A percentile compares a stretch with the other conserved stretches of the same genome.
Evolutionary conservation across 208 protist genomes (phyloP).

Genomic region (Sergeia podlipaevii): DNA sequence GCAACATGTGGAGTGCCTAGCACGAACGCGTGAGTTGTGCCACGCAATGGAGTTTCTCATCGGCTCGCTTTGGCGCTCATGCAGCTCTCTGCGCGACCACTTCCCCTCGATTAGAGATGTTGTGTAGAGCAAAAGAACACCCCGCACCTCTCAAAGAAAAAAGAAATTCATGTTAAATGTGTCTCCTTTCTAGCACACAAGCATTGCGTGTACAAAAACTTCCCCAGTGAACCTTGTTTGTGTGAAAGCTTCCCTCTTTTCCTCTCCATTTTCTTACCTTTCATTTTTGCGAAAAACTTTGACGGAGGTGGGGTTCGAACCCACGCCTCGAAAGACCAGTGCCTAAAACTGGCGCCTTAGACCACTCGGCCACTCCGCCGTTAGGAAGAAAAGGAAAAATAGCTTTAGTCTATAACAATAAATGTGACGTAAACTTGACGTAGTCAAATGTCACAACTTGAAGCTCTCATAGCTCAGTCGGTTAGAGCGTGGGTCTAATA

Average conservation of each 20-base stretch:
- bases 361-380: too few species aligned
- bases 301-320: too few species aligned
- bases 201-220: neutral
- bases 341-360: too few species aligned
- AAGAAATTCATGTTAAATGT: neutral
- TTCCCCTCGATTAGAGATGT: constrained; percentile 55
- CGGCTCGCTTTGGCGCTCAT: constrained; percentile 68
- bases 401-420: too few species aligned
- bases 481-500: constrained; percentile 73
- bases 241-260: too few species aligned
- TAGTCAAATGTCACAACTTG: neutral
- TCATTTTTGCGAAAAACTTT: too few species aligned
- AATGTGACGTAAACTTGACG: too few species aligned
- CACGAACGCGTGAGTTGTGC: constrained; percentile 62
- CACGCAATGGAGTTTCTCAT: constrained; percentile 81
- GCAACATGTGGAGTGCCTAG: constrained; percentile 70
- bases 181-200: neutral
- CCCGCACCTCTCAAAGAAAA: neutral
- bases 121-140: too few species aligned
- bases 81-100: constrained; percentile 42
- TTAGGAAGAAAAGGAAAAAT: too few species aligned
- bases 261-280: too few species aligned
- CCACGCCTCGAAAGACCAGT: too few species aligned
- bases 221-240: too few species aligned
- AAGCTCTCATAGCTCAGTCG: constrained; percentile 65